Evolutionary conservation across 1,139 yeast genomes (phyloP), one percentile per base, ranked within the genome.

Genomic region (Pneumocystis carinii): DNA sequence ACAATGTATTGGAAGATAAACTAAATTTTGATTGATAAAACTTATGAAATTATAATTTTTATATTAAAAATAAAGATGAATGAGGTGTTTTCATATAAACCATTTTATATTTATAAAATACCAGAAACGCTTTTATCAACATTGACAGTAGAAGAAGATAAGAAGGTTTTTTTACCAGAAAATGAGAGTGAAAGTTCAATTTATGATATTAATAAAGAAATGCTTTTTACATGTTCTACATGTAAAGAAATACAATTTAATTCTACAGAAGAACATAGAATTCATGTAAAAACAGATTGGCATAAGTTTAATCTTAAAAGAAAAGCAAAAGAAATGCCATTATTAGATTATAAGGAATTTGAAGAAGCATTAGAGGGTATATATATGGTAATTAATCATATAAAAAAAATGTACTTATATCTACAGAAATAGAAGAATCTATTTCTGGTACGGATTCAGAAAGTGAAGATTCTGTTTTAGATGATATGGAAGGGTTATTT

Each of bases 281-380:
- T 73, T n/a, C 86, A 84, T 69, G 84, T 80, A 74, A 83, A 81
- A 68, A 77, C 84, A 0, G 89, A 85, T 69, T 77, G 79, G 48
- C 85, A 85, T 69, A 77, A 83, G 60, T 79, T 78, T 70, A 87
- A 87, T 70, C 70, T 83, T 64, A 84, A 83, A 71, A 75, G 92
- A 67, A 73, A 76, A 35, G 70, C 81, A 59, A 75, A 76, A 55
- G 79, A 80, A 1, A 75, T 81, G 62, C 73, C 77, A 0, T 76
- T 82, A 0, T 72, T 86, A 37, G 74, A 79, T 2, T 87, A 83
- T 68, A 79, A 75, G 1, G 83, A 85, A 69, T 87, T 86, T 68
- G 87, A 84, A 41, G 74, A 75, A 14, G 68, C 83, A 60, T 71
- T 84, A 61, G 85, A 82, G 61, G 77, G 76, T 48, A 8, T 39